Evolutionary conservation across 306 rosid species (phyloP).

Genomic region (Abrus precatorius): DNA sequence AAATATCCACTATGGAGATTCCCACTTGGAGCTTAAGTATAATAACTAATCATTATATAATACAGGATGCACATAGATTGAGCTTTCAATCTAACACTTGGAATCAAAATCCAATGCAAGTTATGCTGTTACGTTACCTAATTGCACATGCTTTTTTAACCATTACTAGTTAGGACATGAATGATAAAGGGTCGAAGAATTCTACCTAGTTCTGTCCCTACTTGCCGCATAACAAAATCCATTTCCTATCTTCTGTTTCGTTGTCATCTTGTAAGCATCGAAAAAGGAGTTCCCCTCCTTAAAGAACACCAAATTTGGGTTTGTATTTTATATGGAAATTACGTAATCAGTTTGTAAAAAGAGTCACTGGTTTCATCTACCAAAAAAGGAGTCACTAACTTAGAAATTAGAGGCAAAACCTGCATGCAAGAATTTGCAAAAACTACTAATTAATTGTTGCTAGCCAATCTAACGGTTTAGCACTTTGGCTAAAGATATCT

Average conservation of each 20-base stretch:
- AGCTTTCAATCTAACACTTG: constrained; percentile 16
- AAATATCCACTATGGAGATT: constrained; percentile 6
- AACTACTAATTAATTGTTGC: neutral
- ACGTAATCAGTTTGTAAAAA: constrained; percentile 5
- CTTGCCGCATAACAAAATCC: neutral
- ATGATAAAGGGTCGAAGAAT: neutral
- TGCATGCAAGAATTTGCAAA: neutral
- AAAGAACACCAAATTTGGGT: constrained; percentile 24
- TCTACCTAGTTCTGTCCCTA: neutral
- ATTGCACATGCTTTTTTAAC: constrained; percentile 6
- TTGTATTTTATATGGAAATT: constrained; percentile 40
- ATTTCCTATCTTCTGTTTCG: constrained; percentile 5
- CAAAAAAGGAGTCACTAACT: neutral
- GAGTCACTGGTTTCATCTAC: neutral
- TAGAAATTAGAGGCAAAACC: neutral
- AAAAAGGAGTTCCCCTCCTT: constrained; percentile 2
- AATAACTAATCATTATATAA: neutral
- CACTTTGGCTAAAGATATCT: neutral
- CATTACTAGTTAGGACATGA: constrained; percentile 21
- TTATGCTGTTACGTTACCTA: neutral
- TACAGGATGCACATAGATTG: neutral
- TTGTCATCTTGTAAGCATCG: neutral
- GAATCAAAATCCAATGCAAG: constrained; percentile 23
- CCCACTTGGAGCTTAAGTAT: constrained; percentile 11
- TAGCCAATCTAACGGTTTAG: constrained; percentile 2